phyloP scores from a whole-genome alignment of 768 basidiomycete genomes.

The Mycena vulgaris region DNA sequence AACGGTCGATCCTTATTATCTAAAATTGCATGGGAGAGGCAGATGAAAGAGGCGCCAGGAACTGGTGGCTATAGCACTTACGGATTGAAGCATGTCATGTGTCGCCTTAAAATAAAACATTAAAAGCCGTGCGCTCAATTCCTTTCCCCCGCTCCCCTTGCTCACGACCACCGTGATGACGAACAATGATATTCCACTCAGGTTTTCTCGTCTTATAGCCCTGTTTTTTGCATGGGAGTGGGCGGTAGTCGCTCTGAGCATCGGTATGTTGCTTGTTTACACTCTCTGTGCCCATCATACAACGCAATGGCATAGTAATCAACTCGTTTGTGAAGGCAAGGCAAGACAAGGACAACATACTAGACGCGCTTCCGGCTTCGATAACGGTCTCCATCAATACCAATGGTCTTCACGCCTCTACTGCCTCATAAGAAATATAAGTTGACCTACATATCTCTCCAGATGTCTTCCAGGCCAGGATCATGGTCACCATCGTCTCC shows the following conservation, averaged over 20 bases:
- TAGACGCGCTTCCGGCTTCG: conserved; percentile 49
- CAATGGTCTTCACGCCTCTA: conserved; percentile 42
- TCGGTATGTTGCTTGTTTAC: conserved; percentile 27
- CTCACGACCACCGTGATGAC: too few relatives aligned
- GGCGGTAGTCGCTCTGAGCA: conserved; percentile 40
- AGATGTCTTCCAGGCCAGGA: conserved; percentile 59
- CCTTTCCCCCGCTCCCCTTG: too few relatives aligned
- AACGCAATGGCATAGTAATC: conserved; percentile 56
- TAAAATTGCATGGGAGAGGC: too few relatives aligned
- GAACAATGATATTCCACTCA: conserved; percentile 31
- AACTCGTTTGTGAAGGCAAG: conserved; percentile 61
- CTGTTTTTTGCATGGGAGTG: conserved; percentile 51
- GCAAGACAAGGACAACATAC: conserved; percentile 52
- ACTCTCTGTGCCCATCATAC: conserved; percentile 1
- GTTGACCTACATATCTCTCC: background rate
- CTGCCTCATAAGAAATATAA: too few relatives aligned
- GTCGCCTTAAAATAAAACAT: too few relatives aligned
- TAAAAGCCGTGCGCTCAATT: too few relatives aligned
- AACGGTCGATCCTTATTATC: too few relatives aligned
- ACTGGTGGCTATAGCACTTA: too few relatives aligned
- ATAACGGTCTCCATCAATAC: conserved; percentile 56
- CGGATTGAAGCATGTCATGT: too few relatives aligned
- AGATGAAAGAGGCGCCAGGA: too few relatives aligned
- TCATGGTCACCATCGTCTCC: conserved; percentile 53
- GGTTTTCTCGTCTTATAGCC: conserved; percentile 40